Evolutionary conservation across 495 filamentous ascomycete genomes (phyloP), one percentile per base, ranked within the genome.

Genomic region (Trichocladium uniseriatum): DNA sequence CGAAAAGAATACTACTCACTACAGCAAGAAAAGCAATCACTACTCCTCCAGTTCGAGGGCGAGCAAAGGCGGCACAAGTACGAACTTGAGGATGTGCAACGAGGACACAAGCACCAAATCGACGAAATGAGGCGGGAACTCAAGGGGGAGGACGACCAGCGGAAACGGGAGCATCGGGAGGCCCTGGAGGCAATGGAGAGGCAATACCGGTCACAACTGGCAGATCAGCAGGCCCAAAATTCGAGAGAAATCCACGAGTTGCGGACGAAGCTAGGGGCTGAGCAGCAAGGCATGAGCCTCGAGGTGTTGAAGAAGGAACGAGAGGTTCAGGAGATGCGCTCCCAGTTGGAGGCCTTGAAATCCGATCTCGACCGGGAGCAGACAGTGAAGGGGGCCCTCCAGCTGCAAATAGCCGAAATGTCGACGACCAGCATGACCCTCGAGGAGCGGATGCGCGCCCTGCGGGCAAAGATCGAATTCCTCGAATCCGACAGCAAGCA

Each of bases 401-500:
- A 63, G 48, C 70, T 75, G 11, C 81, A 83, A 41, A 62, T 90
- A n/a, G 69, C 79, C 20, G 81, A 85, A 18, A 72, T 76, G 34
- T 75, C 79, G 29, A 74, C 73, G 24, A 80, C 79, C n/a, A 76
- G 75, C 43, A 66, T 82, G 29, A 77, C 75, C 0, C 64, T 96
- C 16, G 89, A 95, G 50, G 81, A 80, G 2, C 79, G 83, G 5
- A 81, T 83, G 32, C 79, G 81, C 40, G 83, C 82, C 9, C 77
- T 94, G 34, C 80, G 81, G 52, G 83, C 82, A 5, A 81, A 86
- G 38, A 86, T 92, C 46, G 83, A 92, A 48, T 89, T 90, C 60
- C 78, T 96, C 16, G 88, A 96, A 65, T 88, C 85, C 11, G 86
- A 88, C 50, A 82, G 82, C 56, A 86, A 94, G 63, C 82, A 87